A percentile compares a stretch with the other conserved stretches of the same genome.
These are phyloP conservation scores for Rutstroemia sp. DNA, from an alignment of 2,329 filamentous ascomycete genomes.

Conservation along the genomic window DNA sequence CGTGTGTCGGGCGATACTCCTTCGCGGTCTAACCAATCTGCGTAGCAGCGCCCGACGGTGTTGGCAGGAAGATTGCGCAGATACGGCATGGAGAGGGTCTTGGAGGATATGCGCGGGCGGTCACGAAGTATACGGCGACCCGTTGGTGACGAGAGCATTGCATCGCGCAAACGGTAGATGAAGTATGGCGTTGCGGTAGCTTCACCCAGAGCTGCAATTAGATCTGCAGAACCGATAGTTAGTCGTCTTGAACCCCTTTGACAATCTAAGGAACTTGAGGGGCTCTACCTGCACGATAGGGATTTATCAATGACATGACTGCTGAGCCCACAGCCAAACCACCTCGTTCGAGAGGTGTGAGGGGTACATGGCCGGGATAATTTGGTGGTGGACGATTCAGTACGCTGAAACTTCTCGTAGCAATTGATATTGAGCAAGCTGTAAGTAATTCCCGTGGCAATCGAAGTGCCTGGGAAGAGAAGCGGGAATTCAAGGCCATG, in stretches of 20 bases:
- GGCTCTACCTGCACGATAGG: conserved; percentile 63
- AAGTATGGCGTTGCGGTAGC: conserved; percentile 93
- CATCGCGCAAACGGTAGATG: conserved; percentile 81
- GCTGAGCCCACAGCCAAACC: conserved; percentile 62
- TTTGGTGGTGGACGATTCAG: conserved; percentile 61
- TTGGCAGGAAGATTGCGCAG: conserved; percentile 66
- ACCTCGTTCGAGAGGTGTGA: conserved; percentile 69
- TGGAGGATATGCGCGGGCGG: conserved; percentile 78
- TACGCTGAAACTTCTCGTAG: conserved; percentile 59
- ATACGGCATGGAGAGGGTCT: conserved; percentile 53
- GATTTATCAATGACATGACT: conserved; percentile 60
- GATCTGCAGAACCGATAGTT: conserved; percentile 48
- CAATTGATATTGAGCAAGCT: conserved; percentile 20
- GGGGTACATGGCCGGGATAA: conserved; percentile 69
- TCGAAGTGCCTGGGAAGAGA: conserved; percentile 9
- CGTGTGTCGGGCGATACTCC: conserved; percentile 90
- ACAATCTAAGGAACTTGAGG: not conserved
- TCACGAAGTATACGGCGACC: conserved; percentile 88
- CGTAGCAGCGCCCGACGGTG: conserved; percentile 76
- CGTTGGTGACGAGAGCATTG: conserved; percentile 78
- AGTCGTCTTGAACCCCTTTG: not conserved
- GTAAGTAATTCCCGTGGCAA: conserved; percentile 23
- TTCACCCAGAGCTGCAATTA: conserved; percentile 92
- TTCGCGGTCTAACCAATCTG: conserved; percentile 86
- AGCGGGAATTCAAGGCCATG: conserved; percentile 23